Conservation (phyloP, 2,329 filamentous ascomycete species). For the Arthrinium puccinioides region DNA sequence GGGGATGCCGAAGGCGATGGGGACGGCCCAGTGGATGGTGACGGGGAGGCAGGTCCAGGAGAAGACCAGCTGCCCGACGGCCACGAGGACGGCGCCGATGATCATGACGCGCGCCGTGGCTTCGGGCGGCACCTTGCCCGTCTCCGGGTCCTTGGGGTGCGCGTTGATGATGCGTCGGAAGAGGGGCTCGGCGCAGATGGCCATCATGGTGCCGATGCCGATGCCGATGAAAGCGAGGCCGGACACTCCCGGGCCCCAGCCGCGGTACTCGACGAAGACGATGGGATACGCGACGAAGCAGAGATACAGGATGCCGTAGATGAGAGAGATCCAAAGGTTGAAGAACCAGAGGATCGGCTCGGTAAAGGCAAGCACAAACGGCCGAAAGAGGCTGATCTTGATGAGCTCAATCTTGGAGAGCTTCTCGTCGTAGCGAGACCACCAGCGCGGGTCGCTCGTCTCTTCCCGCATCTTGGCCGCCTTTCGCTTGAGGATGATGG, state of each 20-base stretch:
- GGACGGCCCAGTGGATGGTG: constrained; percentile 74
- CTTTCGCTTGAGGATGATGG: constrained; percentile 60
- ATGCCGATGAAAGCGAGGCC: constrained; percentile 74
- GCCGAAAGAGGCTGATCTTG: constrained; percentile 68
- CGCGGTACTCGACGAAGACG: constrained; percentile 66
- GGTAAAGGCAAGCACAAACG: constrained; percentile 68
- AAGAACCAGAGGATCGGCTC: constrained; percentile 77
- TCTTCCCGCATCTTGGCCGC: constrained; percentile 58
- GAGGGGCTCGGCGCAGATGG: constrained; percentile 60
- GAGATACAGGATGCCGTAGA: constrained; percentile 82
- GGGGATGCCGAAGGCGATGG: constrained; percentile 70
- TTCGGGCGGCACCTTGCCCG: constrained; percentile 68
- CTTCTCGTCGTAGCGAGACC: constrained; percentile 73
- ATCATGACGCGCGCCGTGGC: constrained; percentile 75
- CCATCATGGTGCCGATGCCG: constrained; percentile 55
- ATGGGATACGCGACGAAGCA: constrained; percentile 89
- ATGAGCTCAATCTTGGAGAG: constrained; percentile 58
- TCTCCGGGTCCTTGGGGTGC: constrained; percentile 67
- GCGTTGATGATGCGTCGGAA: constrained; percentile 71
- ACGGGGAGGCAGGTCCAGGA: constrained; percentile 78
- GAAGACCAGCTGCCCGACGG: constrained; percentile 77
- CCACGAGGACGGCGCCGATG: constrained; percentile 66
- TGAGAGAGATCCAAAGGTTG: constrained; percentile 66
- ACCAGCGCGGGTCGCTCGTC: constrained; percentile 64
- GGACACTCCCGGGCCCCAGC: constrained; percentile 66